phyloP scores from a whole-genome alignment of 1,284 basidiomycete species.

The Apiotrichum laibachii region DNA sequence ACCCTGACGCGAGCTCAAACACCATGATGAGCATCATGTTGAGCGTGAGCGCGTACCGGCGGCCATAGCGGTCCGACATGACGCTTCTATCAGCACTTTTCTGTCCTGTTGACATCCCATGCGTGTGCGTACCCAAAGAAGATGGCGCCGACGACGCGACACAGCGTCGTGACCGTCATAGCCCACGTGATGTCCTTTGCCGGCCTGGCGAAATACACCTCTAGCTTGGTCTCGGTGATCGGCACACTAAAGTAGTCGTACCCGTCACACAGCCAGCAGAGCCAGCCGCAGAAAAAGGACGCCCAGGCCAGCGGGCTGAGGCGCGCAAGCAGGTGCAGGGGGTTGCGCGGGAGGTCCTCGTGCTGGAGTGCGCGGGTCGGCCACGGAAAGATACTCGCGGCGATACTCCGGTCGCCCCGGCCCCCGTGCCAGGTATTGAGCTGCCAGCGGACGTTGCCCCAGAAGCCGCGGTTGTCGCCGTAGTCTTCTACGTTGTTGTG shows the following conservation, averaged over 20 bases:
- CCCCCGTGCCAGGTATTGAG: slow-evolving; percentile 41
- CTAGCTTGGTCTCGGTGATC: slow-evolving; percentile 56
- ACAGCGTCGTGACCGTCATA: slow-evolving; percentile 88
- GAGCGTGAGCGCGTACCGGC: slow-evolving; percentile 84
- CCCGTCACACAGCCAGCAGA: slow-evolving; percentile 59
- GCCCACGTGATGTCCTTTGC: slow-evolving; percentile 57
- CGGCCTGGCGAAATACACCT: slow-evolving; percentile 43
- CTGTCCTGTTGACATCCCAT: not conserved
- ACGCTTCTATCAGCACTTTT: slow-evolving; percentile 31
- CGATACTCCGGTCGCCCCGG: slow-evolving; percentile 33
- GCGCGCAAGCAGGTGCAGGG: slow-evolving; percentile 47
- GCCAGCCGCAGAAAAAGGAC: slow-evolving; percentile 56
- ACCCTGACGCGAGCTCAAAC: slow-evolving; percentile 70
- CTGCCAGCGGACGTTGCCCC: slow-evolving; percentile 22
- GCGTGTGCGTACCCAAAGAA: slow-evolving; percentile 58
- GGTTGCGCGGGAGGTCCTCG: slow-evolving; percentile 36
- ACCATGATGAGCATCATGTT: slow-evolving; percentile 71
- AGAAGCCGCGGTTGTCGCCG: slow-evolving; percentile 6
- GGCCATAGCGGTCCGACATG: slow-evolving; percentile 78
- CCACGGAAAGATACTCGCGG: slow-evolving; percentile 31
- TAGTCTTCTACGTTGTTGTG: slow-evolving; percentile 2
- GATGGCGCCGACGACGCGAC: slow-evolving; percentile 81
- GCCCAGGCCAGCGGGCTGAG: slow-evolving; percentile 40
- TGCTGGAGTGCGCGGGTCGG: slow-evolving; percentile 11
- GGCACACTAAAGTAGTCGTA: slow-evolving; percentile 31